phyloP scores from a whole-genome alignment of 202 grass and related monocot genomes.

The Zizania palustris region DNA sequence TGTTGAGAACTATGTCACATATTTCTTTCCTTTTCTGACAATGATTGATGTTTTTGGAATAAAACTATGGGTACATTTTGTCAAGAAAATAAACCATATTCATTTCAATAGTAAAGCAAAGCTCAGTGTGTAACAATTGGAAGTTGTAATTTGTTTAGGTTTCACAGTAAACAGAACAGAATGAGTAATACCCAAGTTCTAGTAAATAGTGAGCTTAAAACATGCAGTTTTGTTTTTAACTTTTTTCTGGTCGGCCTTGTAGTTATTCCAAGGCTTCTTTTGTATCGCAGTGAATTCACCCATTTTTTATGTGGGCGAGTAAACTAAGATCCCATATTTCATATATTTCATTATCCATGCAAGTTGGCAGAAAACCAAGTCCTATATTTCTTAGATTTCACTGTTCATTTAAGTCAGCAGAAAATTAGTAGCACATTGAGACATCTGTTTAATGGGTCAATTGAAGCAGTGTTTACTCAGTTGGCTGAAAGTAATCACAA shows the following conservation, averaged over 20 bases:
- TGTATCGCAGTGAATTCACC: constrained; percentile 6
- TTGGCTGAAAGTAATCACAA: background rate
- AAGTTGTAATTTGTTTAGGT: constrained; percentile 9
- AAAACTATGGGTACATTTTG: constrained; percentile 2
- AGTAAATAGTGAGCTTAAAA: constrained; percentile 1
- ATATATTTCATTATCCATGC: background rate
- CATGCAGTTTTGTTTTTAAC: background rate
- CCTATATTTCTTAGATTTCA: no score
- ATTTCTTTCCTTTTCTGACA: background rate
- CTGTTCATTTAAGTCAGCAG: no score
- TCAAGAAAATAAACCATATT: constrained; percentile 7
- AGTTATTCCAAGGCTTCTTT: constrained; percentile 4
- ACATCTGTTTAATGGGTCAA: constrained; percentile 3
- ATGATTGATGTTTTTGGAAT: constrained; percentile 35
- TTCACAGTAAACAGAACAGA: background rate
- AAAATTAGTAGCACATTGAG: background rate
- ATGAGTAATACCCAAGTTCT: background rate
- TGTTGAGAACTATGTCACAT: background rate
- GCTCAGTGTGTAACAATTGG: background rate
- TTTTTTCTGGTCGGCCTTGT: background rate
- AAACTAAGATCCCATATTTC: background rate
- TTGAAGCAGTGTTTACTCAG: constrained; percentile 6
- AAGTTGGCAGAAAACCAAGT: constrained; percentile 14
- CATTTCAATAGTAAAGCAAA: background rate
- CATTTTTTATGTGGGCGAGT: background rate